Evolutionary conservation across 2,329 filamentous ascomycete genomes (phyloP), one percentile per base, ranked within the genome.

Genomic region (Xylariales sp.): DNA sequence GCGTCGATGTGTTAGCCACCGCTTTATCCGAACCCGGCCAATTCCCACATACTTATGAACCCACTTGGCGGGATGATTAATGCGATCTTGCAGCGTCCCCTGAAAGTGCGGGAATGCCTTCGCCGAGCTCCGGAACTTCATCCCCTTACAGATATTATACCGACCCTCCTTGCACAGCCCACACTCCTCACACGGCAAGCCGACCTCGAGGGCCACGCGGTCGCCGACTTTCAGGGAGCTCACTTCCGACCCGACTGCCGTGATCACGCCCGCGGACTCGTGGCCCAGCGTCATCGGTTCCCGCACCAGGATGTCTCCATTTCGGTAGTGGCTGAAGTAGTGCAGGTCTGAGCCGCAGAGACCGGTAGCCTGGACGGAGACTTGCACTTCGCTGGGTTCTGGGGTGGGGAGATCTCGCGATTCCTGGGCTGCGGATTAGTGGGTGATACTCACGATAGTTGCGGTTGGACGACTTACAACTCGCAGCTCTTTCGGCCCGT

Each of bases 261-360:
- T 68, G 46, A 88, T 70, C 19, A 84, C 68, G 31, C 84, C 84
- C n/a, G 80, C 75, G 15, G 80, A 84, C 59, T 86, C 82, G 56
- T 87, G 83, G 51, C 83, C 83, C 37, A 72, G 61, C 7, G 64
- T 68, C 31, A 74, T 55, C 25, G 71, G 71, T 43, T 67, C 70
- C 21, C 62, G 64, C 38, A 78, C 74, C 34, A 76, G 63, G 52
- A 82, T 74, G 64, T 80, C 76, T 46, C 78, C 78, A 51, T 81
- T 82, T 61, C 76, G 73, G 62, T 70, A 80, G 59, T 81, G 77
- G 59, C 69, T 73, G 61, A 71, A 82, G 66, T 82, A 82, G 57
- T 80, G 77, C 40, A 82, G 69, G 58, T 84, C 80, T 25, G 78
- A 82, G 50, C 81, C 81, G 61, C 81, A 85, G 57, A 85, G 70